phyloP scores from a whole-genome alignment of 495 filamentous ascomycete species.

The Neurospora pannonica region DNA sequence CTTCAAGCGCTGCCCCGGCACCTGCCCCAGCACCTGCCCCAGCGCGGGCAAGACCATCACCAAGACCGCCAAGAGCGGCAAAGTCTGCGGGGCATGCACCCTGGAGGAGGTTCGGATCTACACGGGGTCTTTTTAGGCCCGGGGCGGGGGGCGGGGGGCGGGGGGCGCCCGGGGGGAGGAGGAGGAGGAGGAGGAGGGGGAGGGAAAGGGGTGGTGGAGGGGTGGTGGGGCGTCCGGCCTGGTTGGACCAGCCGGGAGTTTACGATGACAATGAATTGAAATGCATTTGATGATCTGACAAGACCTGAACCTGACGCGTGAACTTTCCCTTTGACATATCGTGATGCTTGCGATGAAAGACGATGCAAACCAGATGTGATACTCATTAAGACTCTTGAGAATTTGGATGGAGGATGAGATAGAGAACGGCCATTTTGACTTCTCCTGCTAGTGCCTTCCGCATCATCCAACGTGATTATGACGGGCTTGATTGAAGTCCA shows the following conservation, averaged over 20 bases:
- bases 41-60: not conserved
- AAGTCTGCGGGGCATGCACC: not conserved
- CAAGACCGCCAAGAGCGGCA: not conserved
- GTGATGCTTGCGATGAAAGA: not conserved
- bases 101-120: not conserved
- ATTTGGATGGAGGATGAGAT: not conserved
- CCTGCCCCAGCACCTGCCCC: not conserved
- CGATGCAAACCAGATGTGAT: not conserved
- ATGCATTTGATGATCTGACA: not conserved
- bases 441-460: not conserved
- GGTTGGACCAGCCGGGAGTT: not conserved
- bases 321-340: not conserved
- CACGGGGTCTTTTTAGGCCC: not conserved
- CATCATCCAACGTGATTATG: not conserved
- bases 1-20: not conserved
- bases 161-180: not conserved
- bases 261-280: not conserved
- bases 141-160: not conserved
- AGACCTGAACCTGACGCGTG: not conserved
- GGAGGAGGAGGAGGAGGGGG: too few species aligned
- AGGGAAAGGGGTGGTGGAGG: not conserved
- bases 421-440: not conserved
- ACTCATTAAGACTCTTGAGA: not conserved
- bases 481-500: too few species aligned
- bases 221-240: not conserved